Percentiles rank a stretch among this genome's conserved stretches.
Conservation (phyloP, 495 filamentous ascomycete genomes). For the Rostrohypoxylon terebratum region DNA sequence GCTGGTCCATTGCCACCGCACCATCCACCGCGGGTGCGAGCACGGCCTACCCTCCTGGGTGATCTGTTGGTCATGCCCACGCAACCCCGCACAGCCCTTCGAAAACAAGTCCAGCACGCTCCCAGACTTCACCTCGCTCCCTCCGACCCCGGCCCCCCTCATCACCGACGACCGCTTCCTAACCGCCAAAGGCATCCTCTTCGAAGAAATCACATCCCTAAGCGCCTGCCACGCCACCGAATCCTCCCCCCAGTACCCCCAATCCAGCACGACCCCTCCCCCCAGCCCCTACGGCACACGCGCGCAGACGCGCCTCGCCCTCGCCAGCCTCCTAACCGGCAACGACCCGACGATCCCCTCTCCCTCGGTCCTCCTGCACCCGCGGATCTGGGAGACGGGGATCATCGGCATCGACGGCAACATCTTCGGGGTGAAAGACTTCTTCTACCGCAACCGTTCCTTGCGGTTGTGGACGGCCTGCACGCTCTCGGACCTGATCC, state of each 20-base stretch:
- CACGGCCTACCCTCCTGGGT: conserved; percentile 32
- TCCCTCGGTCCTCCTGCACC: conserved; percentile 5
- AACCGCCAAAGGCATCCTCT: conserved; percentile 22
- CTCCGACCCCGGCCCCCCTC: neutral
- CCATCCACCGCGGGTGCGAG: conserved; percentile 28
- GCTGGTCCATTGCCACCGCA: conserved; percentile 22
- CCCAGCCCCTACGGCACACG: conserved; percentile 29
- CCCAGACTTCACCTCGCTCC: neutral
- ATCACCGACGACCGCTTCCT: conserved; percentile 12
- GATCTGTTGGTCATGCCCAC: conserved; percentile 39
- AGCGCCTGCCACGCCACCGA: conserved; percentile 37
- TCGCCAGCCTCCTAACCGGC: conserved; percentile 9
- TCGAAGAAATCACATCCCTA: conserved; percentile 19
- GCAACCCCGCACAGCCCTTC: conserved; percentile 34
- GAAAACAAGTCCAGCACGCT: conserved; percentile 3
- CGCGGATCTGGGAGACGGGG: conserved; percentile 14
- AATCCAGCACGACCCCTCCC: conserved; percentile 4
- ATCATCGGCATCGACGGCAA: conserved; percentile 28
- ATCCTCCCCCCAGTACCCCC: conserved; percentile 21
- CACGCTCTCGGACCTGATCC: neutral
- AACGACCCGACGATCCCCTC: neutral
- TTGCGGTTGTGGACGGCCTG: neutral
- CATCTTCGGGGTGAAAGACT: conserved; percentile 35
- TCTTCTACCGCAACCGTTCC: conserved; percentile 25
- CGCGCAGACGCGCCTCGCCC: conserved; percentile 4